Evolutionary conservation across 2,329 filamentous ascomycete genomes (phyloP).

Genomic region (Pseudogymnoascus sp.): DNA sequence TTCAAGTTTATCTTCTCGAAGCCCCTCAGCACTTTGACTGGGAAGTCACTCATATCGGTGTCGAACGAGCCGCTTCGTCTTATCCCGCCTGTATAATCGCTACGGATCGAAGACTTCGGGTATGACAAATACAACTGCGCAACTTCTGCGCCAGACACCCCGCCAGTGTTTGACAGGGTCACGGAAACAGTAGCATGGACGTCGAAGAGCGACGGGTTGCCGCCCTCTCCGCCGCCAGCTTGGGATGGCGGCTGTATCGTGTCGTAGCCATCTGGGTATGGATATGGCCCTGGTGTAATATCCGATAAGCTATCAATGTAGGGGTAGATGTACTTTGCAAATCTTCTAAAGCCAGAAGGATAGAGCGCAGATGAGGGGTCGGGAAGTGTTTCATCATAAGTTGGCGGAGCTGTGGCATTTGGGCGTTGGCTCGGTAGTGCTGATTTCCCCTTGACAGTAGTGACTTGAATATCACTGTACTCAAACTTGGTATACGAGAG

Average conservation of each 20-base stretch:
- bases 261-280: constrained; percentile 39
- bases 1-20: constrained; percentile 61
- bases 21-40: constrained; percentile 57
- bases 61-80: constrained; percentile 24
- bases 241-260: constrained; percentile 39
- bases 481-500: constrained; percentile 60
- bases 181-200: constrained; percentile 45
- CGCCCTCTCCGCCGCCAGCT: constrained; percentile 54
- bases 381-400: constrained; percentile 42
- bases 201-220: constrained; percentile 47
- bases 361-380: constrained; percentile 44
- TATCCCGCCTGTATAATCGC: constrained; percentile 64
- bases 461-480: constrained; percentile 39
- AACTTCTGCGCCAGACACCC: constrained; percentile 40
- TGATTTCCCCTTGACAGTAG: constrained; percentile 32
- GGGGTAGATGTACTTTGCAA: constrained; percentile 60
- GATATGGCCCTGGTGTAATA: constrained; percentile 33
- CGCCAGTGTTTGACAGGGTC: constrained; percentile 49
- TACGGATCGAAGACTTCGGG: constrained; percentile 29
- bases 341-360: constrained; percentile 44
- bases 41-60: constrained; percentile 43
- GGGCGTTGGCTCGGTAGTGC: constrained; percentile 27
- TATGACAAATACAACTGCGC: constrained; percentile 49
- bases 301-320: constrained; percentile 36
- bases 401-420: constrained; percentile 37